A percentile compares a stretch with the other conserved stretches of the same genome.
Evolutionary conservation across 2,329 filamentous ascomycete genomes (phyloP).

Genomic region (Exophiala aquamarina): DNA sequence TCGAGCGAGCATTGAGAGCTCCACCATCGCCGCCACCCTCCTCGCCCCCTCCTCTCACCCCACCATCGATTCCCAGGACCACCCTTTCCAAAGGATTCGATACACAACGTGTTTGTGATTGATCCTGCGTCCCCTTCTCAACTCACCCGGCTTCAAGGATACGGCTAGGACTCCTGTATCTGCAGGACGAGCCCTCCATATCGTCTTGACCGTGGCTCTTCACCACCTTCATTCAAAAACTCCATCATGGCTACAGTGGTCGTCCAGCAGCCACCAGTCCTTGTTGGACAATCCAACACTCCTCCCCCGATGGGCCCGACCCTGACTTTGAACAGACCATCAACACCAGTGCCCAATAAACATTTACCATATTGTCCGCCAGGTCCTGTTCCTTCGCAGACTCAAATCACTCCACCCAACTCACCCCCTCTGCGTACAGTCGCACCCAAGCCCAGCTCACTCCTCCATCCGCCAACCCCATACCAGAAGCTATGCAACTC

Average conservation of each 20-base stretch:
- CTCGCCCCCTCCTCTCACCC: too few relatives aligned
- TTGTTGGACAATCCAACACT: conserved; percentile 43
- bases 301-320: conserved; percentile 50
- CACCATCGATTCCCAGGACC: too few relatives aligned
- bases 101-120: too few relatives aligned
- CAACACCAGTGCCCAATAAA: conserved; percentile 76
- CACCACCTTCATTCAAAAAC: not conserved
- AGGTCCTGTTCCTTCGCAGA: conserved; percentile 57
- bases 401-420: conserved; percentile 59
- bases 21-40: too few relatives aligned
- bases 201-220: not conserved
- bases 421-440: conserved; percentile 63
- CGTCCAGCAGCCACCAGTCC: conserved; percentile 44
- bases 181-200: conserved; percentile 22
- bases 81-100: too few relatives aligned
- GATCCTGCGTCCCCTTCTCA: too few relatives aligned
- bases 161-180: conserved; percentile 24
- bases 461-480: conserved; percentile 71
- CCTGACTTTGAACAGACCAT: conserved; percentile 59
- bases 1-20: too few relatives aligned
- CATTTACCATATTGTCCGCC: conserved; percentile 88
- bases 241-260: conserved; percentile 46
- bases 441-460: conserved; percentile 61
- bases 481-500: conserved; percentile 58
- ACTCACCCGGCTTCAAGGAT: not conserved